phyloP scores from a whole-genome alignment of 1,284 basidiomycete species.

The Ustilago tritici region DNA sequence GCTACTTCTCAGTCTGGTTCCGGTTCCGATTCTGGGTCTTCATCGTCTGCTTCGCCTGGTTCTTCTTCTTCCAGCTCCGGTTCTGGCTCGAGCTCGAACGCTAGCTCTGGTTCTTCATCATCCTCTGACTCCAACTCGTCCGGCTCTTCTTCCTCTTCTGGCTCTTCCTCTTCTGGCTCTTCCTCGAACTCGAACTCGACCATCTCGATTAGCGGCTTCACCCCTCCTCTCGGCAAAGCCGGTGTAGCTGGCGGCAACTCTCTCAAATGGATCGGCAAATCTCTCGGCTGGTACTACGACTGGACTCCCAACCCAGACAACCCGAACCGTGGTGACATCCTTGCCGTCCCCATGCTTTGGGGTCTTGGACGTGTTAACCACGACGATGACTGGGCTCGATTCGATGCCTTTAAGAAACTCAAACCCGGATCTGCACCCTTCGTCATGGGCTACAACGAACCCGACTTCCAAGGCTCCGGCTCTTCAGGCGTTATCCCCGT shows the following conservation, averaged over 20 bases:
- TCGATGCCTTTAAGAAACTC: conserved; percentile 54
- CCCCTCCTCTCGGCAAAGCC: conserved; percentile 53
- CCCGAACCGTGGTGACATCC: conserved; percentile 32
- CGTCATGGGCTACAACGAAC: conserved; percentile 59
- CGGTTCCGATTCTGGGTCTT: neutral
- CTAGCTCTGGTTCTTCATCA: conserved; percentile 20
- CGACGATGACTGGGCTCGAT: conserved; percentile 53
- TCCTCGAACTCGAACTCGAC: conserved; percentile 20
- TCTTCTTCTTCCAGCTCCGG: conserved; percentile 16
- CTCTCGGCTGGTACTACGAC: conserved; percentile 52
- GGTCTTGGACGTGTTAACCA: conserved; percentile 51
- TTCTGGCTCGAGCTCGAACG: conserved; percentile 21
- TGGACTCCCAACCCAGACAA: conserved; percentile 55
- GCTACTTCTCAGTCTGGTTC: conserved; percentile 10
- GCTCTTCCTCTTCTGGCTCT: conserved; percentile 17
- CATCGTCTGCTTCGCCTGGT: conserved; percentile 14
- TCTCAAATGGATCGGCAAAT: conserved; percentile 39
- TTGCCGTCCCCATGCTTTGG: conserved; percentile 57
- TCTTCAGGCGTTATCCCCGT: conserved; percentile 48
- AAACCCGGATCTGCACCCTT: conserved; percentile 33
- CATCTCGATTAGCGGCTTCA: conserved; percentile 32
- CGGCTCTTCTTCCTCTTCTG: conserved; percentile 14
- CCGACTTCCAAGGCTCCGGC: conserved; percentile 53
- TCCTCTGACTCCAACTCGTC: conserved; percentile 8
- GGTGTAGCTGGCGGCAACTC: conserved; percentile 61